Evolutionary conservation across 73 alveolate species (phyloP).

Genomic region (Paramecium pentaurelia): DNA sequence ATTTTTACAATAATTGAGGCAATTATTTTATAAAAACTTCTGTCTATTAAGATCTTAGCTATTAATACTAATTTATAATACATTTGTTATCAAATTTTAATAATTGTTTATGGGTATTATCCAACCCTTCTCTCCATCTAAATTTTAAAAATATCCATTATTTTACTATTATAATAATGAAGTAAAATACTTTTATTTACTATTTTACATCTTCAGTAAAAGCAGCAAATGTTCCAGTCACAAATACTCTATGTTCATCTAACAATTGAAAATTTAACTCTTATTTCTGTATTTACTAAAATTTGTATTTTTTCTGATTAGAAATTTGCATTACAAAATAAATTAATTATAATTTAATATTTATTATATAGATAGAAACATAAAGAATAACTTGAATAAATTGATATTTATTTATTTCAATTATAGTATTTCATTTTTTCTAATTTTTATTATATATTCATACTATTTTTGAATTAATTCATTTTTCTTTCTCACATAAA

Average conservation of each 20-base stretch:
- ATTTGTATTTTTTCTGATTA: background rate
- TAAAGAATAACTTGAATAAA: background rate
- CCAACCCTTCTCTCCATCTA: conserved; percentile 48
- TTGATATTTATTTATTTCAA: too few species aligned
- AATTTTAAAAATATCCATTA: background rate
- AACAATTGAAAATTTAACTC: background rate
- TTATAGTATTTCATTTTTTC: background rate
- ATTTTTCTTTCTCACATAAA: background rate
- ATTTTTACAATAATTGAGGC: background rate
- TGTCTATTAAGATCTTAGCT: background rate
- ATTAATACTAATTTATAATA: background rate
- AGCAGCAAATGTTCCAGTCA: conserved; percentile 24
- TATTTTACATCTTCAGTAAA: background rate
- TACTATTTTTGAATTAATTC: background rate
- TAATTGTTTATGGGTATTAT: background rate
- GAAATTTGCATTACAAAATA: background rate
- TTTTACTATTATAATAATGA: background rate
- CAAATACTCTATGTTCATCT: conserved; percentile 4
- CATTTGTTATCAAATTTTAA: background rate
- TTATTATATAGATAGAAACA: background rate
- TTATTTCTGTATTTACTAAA: background rate
- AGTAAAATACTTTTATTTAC: background rate
- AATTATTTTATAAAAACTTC: background rate
- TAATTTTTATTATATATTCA: background rate
- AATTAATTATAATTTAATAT: background rate